phyloP scores from a whole-genome alignment of 106 monocot genomes.

The Dioscorea zingiberensis region DNA sequence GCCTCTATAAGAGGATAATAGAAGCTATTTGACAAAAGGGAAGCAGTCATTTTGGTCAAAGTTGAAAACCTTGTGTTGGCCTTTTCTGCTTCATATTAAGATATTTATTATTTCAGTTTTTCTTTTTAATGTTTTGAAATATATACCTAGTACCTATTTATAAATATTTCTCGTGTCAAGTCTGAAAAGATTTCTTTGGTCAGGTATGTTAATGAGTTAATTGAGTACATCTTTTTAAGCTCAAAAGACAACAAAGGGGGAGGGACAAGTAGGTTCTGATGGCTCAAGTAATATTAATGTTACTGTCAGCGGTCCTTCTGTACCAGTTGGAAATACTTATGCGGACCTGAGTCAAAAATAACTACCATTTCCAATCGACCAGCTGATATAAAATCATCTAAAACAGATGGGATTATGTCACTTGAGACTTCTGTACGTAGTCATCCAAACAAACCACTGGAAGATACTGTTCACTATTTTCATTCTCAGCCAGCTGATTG shows the following conservation, averaged over 20 bases:
- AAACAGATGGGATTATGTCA: constrained; percentile 16
- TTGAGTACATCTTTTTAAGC: constrained; percentile 64
- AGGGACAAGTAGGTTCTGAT: constrained; percentile 7
- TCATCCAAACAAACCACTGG: constrained; percentile 10
- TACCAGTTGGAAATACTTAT: not conserved
- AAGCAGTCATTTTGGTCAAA: too few relatives aligned
- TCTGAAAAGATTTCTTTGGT: not conserved
- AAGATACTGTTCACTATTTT: constrained; percentile 11
- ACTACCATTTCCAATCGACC: constrained; percentile 18
- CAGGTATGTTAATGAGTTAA: constrained; percentile 93
- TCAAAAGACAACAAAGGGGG: constrained; percentile 25
- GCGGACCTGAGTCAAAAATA: constrained; percentile 14
- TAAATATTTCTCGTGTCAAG: too few relatives aligned
- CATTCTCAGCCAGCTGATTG: constrained; percentile 64
- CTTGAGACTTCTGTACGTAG: constrained; percentile 12
- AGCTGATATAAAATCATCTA: constrained; percentile 17
- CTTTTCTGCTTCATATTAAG: too few relatives aligned
- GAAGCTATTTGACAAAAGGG: too few relatives aligned
- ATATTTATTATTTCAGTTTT: too few relatives aligned
- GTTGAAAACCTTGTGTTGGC: too few relatives aligned
- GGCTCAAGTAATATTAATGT: constrained; percentile 9
- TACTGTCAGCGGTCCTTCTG: constrained; percentile 10
- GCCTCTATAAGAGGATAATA: too few relatives aligned
- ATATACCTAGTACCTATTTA: too few relatives aligned
- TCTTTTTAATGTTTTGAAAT: too few relatives aligned